A percentile compares a stretch with the other conserved stretches of the same genome.
phyloP scores from a whole-genome alignment of 1,284 basidiomycete genomes.

The Malassezia dermatis region DNA sequence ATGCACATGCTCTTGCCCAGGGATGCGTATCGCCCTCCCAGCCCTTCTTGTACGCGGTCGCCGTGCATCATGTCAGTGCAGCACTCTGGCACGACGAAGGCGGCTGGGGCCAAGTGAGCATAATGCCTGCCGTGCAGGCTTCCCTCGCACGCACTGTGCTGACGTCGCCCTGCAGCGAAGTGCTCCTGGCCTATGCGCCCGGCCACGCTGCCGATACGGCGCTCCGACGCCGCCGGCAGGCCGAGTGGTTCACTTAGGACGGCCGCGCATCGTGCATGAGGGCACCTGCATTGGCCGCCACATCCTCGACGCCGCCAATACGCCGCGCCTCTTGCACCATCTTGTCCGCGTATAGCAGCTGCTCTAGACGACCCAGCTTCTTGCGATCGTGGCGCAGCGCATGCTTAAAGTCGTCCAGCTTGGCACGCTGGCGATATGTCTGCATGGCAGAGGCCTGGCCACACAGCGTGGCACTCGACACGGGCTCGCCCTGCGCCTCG shows the following conservation, averaged over 20 bases:
- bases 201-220: neutral
- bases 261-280: conserved; percentile 19
- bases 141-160: neutral
- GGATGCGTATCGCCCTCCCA: conserved; percentile 42
- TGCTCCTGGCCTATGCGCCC: neutral
- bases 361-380: conserved; percentile 40
- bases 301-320: conserved; percentile 36
- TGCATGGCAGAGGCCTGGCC: conserved; percentile 11
- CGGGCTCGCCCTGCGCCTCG: neutral
- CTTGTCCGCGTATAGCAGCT: conserved; percentile 44
- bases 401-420: conserved; percentile 44
- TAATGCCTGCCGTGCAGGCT: neutral
- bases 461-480: conserved; percentile 3
- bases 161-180: neutral
- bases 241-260: neutral
- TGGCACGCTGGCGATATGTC: conserved; percentile 33
- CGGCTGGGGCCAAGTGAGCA: neutral
- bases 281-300: conserved; percentile 31
- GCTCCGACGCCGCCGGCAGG: neutral
- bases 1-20: conserved; percentile 48
- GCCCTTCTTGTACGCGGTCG: conserved; percentile 60
- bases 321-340: conserved; percentile 40
- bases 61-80: conserved; percentile 62
- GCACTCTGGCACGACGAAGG: conserved; percentile 8
- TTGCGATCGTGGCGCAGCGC: conserved; percentile 42